Evolutionary conservation across 768 basidiomycete species (phyloP), one percentile per base, ranked within the genome.

Genomic region (Dentipellis sp.): DNA sequence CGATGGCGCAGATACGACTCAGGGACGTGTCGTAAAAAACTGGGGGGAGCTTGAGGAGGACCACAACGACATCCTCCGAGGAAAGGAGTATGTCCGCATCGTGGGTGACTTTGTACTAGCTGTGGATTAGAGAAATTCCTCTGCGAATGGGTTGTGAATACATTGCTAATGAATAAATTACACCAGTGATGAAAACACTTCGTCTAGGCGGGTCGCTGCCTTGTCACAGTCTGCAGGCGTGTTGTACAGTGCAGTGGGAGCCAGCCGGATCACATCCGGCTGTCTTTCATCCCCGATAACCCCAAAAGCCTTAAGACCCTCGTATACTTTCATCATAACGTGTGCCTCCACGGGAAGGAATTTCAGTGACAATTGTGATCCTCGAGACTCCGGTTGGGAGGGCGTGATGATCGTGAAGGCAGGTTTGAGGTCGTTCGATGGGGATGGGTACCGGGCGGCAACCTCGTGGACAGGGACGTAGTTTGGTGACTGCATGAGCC

Each of bases 391-490:
- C 22, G 82, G 74, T 52, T 83, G 76, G 47, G 64, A 68, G 2
- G 97, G 95, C 2, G 95, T 98, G 64, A 98, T 86, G 62, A 98
- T 91, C n/a, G 91, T 91, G 72, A 98, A 97, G 3, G 80, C 78
- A 14, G 72, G 69, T 22, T 22, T 39, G 56, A 17, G 51, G 39
- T 50, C 59, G 17, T 22, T 55, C 37, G 59, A 63, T 36, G 59
- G 58, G 37, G 57, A 53, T 19, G 66, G 66, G 53, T 70, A 72
- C 53, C 57, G 59, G 53, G 66, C 64, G 16, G 68, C 68, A 50
- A 66, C 64, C 56, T 65, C 68, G 12, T 70, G 62, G 2, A 73
- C 64, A 11, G 80, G 67, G 4, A 87, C 75, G 67, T 81, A 93
- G 71, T 81, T 87, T 57, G 74, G 76, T 17, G 86, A 89, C 52